Evolutionary conservation across 106 monocot genomes (phyloP).

Genomic region (Amphibolis antarctica): DNA sequence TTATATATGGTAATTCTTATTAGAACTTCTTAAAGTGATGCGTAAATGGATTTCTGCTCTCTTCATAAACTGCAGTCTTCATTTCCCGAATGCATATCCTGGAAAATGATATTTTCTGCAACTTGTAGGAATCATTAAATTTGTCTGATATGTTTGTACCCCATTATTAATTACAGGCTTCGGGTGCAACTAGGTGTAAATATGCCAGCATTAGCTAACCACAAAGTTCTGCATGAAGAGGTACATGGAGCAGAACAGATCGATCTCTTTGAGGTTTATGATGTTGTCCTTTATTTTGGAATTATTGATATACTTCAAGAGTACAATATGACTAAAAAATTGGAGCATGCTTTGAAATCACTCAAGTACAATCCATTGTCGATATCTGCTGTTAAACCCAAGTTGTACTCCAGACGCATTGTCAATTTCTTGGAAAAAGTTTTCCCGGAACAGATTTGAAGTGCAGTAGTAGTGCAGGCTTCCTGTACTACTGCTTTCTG

Average conservation of each 20-base stretch:
- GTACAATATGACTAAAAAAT: conserved; percentile 71
- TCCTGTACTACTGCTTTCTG: too few relatives aligned
- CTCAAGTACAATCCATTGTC: conserved; percentile 66
- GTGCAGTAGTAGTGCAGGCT: background rate
- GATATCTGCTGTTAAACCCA: conserved; percentile 78
- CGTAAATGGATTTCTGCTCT: too few relatives aligned
- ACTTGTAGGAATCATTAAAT: too few relatives aligned
- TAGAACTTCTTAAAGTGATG: too few relatives aligned
- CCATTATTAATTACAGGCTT: conserved; percentile 29
- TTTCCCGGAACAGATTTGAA: conserved; percentile 44
- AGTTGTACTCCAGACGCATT: conserved; percentile 62
- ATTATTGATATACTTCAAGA: conserved; percentile 94
- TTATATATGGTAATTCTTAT: too few relatives aligned
- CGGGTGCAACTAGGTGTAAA: conserved; percentile 90
- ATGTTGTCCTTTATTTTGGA: conserved; percentile 91
- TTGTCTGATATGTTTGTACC: too few relatives aligned
- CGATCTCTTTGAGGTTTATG: conserved; percentile 46
- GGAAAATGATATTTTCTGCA: too few relatives aligned
- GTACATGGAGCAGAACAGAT: conserved; percentile 17
- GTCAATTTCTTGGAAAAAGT: conserved; percentile 78
- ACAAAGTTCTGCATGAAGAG: conserved; percentile 33
- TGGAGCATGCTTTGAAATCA: conserved; percentile 71
- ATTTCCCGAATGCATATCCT: too few relatives aligned
- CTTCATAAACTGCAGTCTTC: too few relatives aligned
- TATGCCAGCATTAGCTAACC: conserved; percentile 77